Conservation (phyloP, 106 monocot genomes). For the Dioscorea dumetorum region DNA sequence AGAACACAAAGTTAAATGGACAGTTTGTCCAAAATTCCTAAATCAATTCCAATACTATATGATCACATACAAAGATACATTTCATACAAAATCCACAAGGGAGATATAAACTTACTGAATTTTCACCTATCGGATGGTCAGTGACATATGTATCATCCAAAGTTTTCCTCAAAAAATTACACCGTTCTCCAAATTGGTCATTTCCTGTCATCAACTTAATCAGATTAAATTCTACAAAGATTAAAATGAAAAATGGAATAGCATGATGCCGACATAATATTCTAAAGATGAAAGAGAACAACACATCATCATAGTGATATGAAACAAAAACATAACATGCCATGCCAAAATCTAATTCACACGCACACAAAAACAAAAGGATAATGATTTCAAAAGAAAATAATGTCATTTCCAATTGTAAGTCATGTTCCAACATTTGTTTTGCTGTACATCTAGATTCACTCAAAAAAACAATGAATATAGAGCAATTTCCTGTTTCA, state of each 20-base stretch:
- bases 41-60: not conserved
- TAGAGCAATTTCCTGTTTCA: too few relatives aligned
- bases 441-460: too few relatives aligned
- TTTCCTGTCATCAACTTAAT: slow-evolving; percentile 3
- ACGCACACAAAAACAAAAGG: too few relatives aligned
- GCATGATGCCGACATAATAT: not conserved
- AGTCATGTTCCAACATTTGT: too few relatives aligned
- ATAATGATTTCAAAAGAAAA: too few relatives aligned
- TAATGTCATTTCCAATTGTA: too few relatives aligned
- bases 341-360: not conserved
- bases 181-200: slow-evolving; percentile 11
- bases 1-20: not conserved
- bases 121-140: slow-evolving; percentile 10
- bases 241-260: not conserved
- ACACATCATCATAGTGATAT: not conserved
- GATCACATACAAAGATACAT: not conserved
- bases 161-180: slow-evolving; percentile 5
- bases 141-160: slow-evolving; percentile 6
- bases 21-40: not conserved
- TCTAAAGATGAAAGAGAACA: not conserved
- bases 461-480: too few relatives aligned
- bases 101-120: slow-evolving; percentile 20
- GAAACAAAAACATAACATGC: not conserved
- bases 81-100: not conserved
- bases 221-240: not conserved